phyloP scores from a whole-genome alignment of 768 basidiomycete species.

The Russula ochroleuca region DNA sequence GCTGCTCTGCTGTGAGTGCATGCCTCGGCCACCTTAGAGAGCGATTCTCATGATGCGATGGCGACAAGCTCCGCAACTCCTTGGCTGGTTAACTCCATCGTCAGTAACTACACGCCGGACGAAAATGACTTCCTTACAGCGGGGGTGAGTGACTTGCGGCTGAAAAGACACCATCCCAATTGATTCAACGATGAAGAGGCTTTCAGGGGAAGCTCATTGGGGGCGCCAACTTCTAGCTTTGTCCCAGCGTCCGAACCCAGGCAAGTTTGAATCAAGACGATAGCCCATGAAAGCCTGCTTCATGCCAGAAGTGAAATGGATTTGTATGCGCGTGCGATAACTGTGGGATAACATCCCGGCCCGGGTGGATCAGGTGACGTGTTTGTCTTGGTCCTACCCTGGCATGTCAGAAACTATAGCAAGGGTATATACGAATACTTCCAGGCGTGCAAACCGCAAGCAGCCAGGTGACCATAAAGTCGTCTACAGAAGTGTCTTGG shows the following conservation, averaged over 20 bases:
- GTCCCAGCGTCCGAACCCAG: not conserved
- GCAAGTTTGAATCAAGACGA: conserved; percentile 5
- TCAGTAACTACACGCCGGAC: not conserved
- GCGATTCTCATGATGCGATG: not conserved
- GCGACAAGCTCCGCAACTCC: not conserved
- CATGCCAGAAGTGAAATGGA: no score
- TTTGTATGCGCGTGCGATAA: not conserved
- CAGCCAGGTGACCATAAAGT: conserved; percentile 49
- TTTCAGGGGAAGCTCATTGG: not conserved
- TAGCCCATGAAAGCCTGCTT: not conserved
- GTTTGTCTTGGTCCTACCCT: not conserved
- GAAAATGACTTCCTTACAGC: not conserved
- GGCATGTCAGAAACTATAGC: conserved; percentile 50
- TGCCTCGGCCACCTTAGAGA: not conserved
- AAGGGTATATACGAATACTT: conserved; percentile 51
- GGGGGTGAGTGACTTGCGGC: not conserved
- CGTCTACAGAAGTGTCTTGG: conserved; percentile 65
- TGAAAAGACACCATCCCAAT: not conserved
- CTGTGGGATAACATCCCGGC: not conserved
- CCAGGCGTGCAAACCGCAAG: conserved; percentile 58
- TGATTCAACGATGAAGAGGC: not conserved
- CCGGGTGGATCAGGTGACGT: not conserved
- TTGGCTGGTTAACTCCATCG: not conserved
- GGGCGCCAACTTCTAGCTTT: not conserved
- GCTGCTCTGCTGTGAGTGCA: not conserved